Evolutionary conservation across 1,284 basidiomycete species (phyloP).

Genomic region (Cystobasidium slooffiae): DNA sequence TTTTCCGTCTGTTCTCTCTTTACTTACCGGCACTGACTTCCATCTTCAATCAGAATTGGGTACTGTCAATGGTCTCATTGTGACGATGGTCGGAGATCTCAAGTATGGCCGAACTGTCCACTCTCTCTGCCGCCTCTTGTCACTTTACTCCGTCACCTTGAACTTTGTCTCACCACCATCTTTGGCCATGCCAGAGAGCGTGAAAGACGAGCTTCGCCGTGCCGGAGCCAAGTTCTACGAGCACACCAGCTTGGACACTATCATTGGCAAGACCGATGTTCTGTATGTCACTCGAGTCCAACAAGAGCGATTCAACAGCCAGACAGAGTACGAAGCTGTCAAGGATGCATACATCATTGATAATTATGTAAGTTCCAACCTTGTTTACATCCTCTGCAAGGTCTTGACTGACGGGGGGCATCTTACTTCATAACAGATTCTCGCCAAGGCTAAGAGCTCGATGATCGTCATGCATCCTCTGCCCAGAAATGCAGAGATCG

Average conservation of each 20-base stretch:
- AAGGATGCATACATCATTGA: conserved; percentile 93
- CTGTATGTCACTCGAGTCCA: conserved; percentile 96
- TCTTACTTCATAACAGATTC: conserved; percentile 29
- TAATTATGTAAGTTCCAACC: conserved; percentile 69
- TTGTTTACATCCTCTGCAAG: not conserved
- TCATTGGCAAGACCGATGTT: conserved; percentile 91
- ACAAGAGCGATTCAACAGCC: conserved; percentile 86
- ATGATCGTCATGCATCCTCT: conserved; percentile 99
- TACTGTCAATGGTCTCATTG: conserved; percentile 93
- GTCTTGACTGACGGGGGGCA: not conserved
- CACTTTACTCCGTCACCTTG: conserved; percentile 79
- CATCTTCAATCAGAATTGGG: conserved; percentile 72
- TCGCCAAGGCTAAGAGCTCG: conserved; percentile 67
- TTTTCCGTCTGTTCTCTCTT: not conserved
- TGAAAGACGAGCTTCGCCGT: conserved; percentile 80
- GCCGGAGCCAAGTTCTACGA: conserved; percentile 79
- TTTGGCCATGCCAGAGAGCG: conserved; percentile 87
- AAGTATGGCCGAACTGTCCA: conserved; percentile 99
- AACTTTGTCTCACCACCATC: conserved; percentile 93
- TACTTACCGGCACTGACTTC: conserved; percentile 58
- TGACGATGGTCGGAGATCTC: conserved; percentile 90
- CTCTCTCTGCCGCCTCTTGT: conserved; percentile 89
- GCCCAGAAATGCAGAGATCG: conserved; percentile 94
- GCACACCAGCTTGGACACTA: conserved; percentile 84
- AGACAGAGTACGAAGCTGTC: conserved; percentile 84